Evolutionary conservation across 148 eudicot genomes (phyloP).

Genomic region (Heliosperma pusillum): DNA sequence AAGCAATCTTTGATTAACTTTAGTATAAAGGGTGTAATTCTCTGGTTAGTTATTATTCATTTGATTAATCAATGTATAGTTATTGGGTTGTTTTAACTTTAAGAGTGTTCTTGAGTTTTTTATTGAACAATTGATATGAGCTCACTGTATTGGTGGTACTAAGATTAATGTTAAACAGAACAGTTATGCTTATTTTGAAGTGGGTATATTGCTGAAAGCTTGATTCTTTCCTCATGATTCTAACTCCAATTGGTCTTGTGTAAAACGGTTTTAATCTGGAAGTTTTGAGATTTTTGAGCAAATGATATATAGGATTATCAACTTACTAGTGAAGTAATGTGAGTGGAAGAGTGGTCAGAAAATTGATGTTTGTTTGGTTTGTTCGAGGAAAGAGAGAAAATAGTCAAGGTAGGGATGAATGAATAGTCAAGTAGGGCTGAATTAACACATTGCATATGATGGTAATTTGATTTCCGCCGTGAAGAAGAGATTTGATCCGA

Average conservation of each 20-base stretch:
- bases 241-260: slow-evolving; percentile 1
- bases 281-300: background rate
- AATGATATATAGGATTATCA: background rate
- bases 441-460: background rate
- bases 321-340: background rate
- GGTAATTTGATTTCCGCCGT: background rate
- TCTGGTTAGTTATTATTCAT: background rate
- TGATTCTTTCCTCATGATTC: background rate
- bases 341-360: background rate
- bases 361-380: background rate
- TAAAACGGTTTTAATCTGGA: background rate
- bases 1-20: background rate
- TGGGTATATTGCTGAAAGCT: background rate
- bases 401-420: background rate
- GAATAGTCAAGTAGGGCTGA: too few relatives aligned
- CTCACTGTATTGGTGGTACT: too few relatives aligned
- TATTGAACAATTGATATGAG: background rate
- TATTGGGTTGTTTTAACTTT: too few relatives aligned
- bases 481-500: background rate
- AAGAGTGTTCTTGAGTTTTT: background rate
- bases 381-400: background rate
- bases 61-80: too few relatives aligned
- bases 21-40: too few relatives aligned
- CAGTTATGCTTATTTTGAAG: background rate
- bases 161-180: too few relatives aligned